Evolutionary conservation across 2,329 filamentous ascomycete species (phyloP), one percentile per base, ranked within the genome.

Genomic region (Leptographium radiaticola): DNA sequence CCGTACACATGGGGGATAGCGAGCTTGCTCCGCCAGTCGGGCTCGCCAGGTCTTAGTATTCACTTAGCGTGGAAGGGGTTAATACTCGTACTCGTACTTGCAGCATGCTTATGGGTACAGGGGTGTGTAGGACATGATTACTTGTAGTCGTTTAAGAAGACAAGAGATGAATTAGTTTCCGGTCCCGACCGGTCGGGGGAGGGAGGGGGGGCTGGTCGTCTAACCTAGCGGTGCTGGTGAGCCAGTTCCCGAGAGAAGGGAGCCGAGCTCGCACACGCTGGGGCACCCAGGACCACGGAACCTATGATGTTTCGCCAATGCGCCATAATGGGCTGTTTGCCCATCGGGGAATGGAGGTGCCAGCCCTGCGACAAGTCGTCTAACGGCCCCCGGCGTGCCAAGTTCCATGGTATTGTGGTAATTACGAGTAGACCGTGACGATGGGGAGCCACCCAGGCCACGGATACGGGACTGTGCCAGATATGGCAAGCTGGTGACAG

Each of bases 231-330:
- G 36, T 40, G 44, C 30, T 42, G 42, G 51, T 30, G 49, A 51
- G 51, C 51, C 34, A 49, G 43, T 52, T 55, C 55, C 55, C 57
- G 56, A 59, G 52, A 54, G 52, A 53, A 53, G 55, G 57, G 57
- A 59, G 56, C 57, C 57, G 57, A 59, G 51, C 50, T 53, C 52
- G 31, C 51, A 53, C 54, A 53, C 51, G 36, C 34, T 49, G 36
- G 20, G 42, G 18, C 9, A 30, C 42, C 42, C 20, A 44, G 10
- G n/a, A 4, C 6, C 10, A 8, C n/a, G 42, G 11, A 12, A 44
- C 42, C 34, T 13, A 36, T 13, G 9, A 13, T 9, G 34, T 36
- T 12, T 20, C 11, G 7, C 40, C 18, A 13, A 44, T 20, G 18
- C 6, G 42, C 20, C 6, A 13, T 44, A 18, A 44, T 13, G 42